These are phyloP conservation scores for Colletotrichum sp. DNA, from an alignment of 2,329 filamentous ascomycete species.

Conservation along the genomic window DNA sequence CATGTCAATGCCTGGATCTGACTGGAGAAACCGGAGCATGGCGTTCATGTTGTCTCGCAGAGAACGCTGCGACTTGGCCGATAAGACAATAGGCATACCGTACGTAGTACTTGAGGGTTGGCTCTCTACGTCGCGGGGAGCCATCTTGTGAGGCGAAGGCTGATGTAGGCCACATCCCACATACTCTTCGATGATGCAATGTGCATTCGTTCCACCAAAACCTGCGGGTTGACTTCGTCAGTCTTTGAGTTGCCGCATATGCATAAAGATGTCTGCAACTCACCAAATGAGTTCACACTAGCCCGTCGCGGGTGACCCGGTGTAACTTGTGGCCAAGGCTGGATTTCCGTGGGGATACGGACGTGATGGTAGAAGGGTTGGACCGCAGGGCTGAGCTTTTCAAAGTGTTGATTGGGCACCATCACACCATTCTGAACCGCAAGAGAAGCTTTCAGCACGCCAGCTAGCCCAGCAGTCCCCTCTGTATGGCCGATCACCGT, in stretches of 20 bases:
- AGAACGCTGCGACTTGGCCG: neutral
- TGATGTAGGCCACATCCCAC: neutral
- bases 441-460: conserved; percentile 27
- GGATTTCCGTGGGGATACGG: conserved; percentile 21
- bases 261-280: neutral
- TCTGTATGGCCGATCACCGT: conserved; percentile 32
- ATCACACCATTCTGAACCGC: conserved; percentile 24
- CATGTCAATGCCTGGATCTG: neutral
- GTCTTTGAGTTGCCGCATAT: neutral
- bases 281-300: conserved; percentile 39
- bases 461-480: conserved; percentile 28
- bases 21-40: neutral
- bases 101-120: neutral
- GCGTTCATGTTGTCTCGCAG: neutral
- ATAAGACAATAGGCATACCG: neutral
- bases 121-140: neutral
- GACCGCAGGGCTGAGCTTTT: conserved; percentile 29
- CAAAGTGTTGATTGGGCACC: conserved; percentile 34
- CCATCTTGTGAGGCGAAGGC: neutral
- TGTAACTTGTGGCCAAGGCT: neutral
- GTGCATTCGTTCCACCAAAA: conserved; percentile 8
- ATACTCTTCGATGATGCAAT: neutral
- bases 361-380: conserved; percentile 25
- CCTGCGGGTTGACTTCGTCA: neutral
- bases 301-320: neutral